Evolutionary conservation across 1,284 basidiomycete species (phyloP).

Genomic region (Hortiboletus rubellus): DNA sequence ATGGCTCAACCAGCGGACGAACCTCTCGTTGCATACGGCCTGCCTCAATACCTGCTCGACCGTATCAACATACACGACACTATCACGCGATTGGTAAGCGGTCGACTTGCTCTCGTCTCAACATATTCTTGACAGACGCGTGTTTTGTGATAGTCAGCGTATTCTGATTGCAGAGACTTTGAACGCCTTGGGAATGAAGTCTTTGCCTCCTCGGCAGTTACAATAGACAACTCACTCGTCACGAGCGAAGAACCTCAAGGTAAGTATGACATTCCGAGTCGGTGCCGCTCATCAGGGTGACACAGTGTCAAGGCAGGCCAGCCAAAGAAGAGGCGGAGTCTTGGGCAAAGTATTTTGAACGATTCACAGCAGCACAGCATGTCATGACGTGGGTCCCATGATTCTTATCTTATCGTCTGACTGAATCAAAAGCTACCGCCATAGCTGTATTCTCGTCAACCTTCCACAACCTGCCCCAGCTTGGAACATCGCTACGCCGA

Average conservation of each 20-base stretch:
- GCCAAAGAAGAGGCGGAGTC: constrained; percentile 21
- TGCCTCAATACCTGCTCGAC: constrained; percentile 28
- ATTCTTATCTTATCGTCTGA: neutral
- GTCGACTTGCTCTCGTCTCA: neutral
- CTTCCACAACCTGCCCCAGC: constrained; percentile 27
- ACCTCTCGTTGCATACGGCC: constrained; percentile 14
- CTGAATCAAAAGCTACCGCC: neutral
- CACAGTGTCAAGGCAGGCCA: constrained; percentile 13
- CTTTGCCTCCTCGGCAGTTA: constrained; percentile 25
- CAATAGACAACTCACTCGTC: constrained; percentile 24
- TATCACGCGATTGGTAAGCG: constrained; percentile 26
- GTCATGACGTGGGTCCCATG: constrained; percentile 22
- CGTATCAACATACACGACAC: constrained; percentile 32
- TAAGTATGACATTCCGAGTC: neutral
- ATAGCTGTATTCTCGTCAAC: constrained; percentile 28
- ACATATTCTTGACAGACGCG: neutral
- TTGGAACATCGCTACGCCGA: constrained; percentile 23
- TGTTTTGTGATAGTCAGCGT: constrained; percentile 17
- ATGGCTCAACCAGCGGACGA: constrained; percentile 14
- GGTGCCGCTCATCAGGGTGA: neutral
- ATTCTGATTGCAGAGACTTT: constrained; percentile 29
- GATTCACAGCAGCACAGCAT: constrained; percentile 26
- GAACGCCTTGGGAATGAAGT: constrained; percentile 29
- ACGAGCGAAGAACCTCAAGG: constrained; percentile 22
- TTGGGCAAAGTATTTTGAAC: constrained; percentile 22